Evolutionary conservation across 2,329 filamentous ascomycete genomes (phyloP).

Genomic region (Didymella keratinophila): DNA sequence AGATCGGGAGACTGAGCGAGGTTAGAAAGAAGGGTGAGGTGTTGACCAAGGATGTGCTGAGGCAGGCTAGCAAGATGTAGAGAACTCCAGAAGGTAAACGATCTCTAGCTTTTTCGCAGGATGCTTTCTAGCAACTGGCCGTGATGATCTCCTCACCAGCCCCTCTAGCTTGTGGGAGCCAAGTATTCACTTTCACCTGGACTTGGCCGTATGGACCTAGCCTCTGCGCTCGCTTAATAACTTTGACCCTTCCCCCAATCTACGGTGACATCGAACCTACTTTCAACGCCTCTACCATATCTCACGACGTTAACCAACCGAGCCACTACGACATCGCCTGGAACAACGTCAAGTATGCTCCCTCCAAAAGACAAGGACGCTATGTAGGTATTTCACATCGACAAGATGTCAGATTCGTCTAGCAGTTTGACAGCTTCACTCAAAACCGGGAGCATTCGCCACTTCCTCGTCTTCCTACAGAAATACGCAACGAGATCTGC

Average conservation of each 20-base stretch:
- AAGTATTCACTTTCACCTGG: too few species aligned
- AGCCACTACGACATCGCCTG: too few species aligned
- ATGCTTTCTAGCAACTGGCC: background rate
- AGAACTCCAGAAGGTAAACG: background rate
- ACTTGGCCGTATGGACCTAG: too few species aligned
- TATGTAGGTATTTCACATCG: background rate
- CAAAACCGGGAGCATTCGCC: background rate
- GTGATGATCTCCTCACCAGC: too few species aligned
- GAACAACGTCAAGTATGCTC: background rate
- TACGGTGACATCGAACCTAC: too few species aligned
- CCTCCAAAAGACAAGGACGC: background rate
- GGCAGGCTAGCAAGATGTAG: conserved; percentile 59
- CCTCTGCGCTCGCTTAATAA: too few species aligned
- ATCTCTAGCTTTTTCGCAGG: background rate
- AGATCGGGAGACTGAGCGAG: conserved; percentile 64
- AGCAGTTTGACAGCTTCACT: background rate
- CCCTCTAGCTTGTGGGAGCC: too few species aligned
- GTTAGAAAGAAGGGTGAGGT: conserved; percentile 61
- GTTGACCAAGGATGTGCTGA: conserved; percentile 60
- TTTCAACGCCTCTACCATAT: too few species aligned
- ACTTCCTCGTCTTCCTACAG: background rate
- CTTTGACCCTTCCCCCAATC: too few species aligned
- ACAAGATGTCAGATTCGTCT: background rate
- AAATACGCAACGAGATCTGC: too few species aligned
- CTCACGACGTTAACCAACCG: too few species aligned